Evolutionary conservation across 2,329 filamentous ascomycete genomes (phyloP), one percentile per base, ranked within the genome.

Genomic region (Paraconiothyrium brasiliense): DNA sequence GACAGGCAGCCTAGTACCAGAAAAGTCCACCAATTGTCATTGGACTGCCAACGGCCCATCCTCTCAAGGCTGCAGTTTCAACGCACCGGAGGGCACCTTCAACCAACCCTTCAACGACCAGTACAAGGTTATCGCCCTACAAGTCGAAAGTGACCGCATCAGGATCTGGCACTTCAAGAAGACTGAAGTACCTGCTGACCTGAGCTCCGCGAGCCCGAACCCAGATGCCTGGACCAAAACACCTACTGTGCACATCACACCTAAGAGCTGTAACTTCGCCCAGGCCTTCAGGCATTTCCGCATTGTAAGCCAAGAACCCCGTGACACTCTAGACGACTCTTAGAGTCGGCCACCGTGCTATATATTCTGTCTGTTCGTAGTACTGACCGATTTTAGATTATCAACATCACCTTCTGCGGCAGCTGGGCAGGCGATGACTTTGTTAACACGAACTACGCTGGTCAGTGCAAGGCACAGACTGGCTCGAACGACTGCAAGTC

Each of bases 361-460:
- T 52, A 6, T 16, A 6, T 16, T n/a, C 35, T n/a, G 13, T 22
- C 22, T 9, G 16, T 52, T 10, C 14, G 39, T 0, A 7, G 39
- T 32, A 20, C 51, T 54, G n/a, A 54, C 24, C 5, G 1, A 8
- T 44, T 11, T 13, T 20, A 54, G 51, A 35, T 61, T 30, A 57
- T 61, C 41, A 61, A 61, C 54, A 60, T 57, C 88, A 47, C 95
- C 89, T 88, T 70, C 71, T 57, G 69, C 30, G 56, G 56, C 14
- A 46, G 57, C 43, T 57, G 54, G 39, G 59, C 59, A 34, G 51
- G 51, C 24, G 51, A 54, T 32, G 51, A 54, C n/a, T 54, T 54
- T 30, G n/a, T 10, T 4, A 54, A 54, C 51, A 54, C 20, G 4
- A 54, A 54, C 14, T 43, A 43, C 13, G 39, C 37, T 20, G 51